phyloP scores from a whole-genome alignment of 2,329 filamentous ascomycete genomes.

The Colletotrichum navitas region DNA sequence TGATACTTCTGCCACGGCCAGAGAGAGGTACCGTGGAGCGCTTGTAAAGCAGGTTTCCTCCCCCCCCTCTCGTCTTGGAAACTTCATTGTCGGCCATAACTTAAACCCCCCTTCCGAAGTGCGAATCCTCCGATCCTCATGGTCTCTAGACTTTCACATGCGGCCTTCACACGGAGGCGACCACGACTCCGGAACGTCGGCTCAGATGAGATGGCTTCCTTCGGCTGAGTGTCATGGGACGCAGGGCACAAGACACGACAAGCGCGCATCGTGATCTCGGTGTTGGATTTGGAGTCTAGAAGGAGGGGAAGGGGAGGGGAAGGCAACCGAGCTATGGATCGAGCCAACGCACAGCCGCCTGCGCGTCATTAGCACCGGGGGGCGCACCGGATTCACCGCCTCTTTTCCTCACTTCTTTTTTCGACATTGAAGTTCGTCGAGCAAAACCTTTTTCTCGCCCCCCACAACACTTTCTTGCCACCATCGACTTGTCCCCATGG shows the following conservation, averaged over 20 bases:
- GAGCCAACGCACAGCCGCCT: not conserved
- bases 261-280: not conserved
- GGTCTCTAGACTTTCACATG: not conserved
- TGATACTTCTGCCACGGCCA: not conserved
- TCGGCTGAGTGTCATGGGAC: not conserved
- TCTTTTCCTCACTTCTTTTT: not conserved
- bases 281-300: not conserved
- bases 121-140: too few relatives aligned
- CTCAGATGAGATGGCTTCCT: not conserved
- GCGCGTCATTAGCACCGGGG: not conserved
- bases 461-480: not conserved
- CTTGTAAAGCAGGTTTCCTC: not conserved
- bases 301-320: not conserved
- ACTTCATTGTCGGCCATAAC: not conserved
- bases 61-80: not conserved
- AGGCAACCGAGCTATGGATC: not conserved
- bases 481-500: not conserved
- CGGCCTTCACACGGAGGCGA: not conserved
- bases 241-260: not conserved
- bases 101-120: not conserved
- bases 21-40: not conserved
- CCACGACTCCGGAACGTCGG: not conserved
- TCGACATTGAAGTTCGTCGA: not conserved
- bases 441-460: not conserved
- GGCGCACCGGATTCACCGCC: constrained; percentile 6